Base-by-base conservation (phyloP, 2,329 filamentous ascomycete genomes). In the Aspergillus ochraceoroseus region DNA sequence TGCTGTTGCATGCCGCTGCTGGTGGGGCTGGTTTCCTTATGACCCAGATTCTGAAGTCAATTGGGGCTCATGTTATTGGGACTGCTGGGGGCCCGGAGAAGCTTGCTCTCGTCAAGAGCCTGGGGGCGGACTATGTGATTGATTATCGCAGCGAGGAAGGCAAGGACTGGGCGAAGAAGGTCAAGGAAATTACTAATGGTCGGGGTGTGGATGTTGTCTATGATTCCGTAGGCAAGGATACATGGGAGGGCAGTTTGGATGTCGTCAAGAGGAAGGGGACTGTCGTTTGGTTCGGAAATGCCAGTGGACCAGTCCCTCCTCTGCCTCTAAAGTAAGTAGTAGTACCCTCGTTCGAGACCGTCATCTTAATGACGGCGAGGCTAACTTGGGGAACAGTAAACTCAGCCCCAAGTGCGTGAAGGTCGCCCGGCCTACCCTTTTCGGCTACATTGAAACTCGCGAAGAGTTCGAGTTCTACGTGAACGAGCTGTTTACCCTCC, bases 61-160 rank as follows among this genome's bases (percentile, higher is more conserved):
- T 88, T 2, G 88, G 87, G 1, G 88, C 85, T 8, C 79, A 77
- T 52, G 79, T 83, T 14, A 92, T 95, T 56, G 88, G 82, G 1
- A 90, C 87, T 3, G 86, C 86, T 0, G 82, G 80, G 32, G 83
- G 82, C 23, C 62, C 70, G 4, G 85, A 83, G 62, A 94, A 94
- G 70, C 72, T 81, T 31, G 76, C 75, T 31, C 60, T 87, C 27
- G 87, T 87, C 2, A 77, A 70, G 62, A 70, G 75, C 49, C 55
- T 68, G 3, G 87, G 87, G 5, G 87, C 86, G 0, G 76, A 81
- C 54, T 79, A 82, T 51, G 69, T 83, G 41, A 73, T 95, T 52
- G 82, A 86, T 60, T 90, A 88, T 51, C 90, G 87, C 67, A 70
- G 95, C 48, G 85, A 94, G 59, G 85, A 88, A 48, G 82, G 82